Base-by-base conservation (phyloP, 1,284 basidiomycete genomes). In the Ustanciosporium gigantosporum region DNA sequence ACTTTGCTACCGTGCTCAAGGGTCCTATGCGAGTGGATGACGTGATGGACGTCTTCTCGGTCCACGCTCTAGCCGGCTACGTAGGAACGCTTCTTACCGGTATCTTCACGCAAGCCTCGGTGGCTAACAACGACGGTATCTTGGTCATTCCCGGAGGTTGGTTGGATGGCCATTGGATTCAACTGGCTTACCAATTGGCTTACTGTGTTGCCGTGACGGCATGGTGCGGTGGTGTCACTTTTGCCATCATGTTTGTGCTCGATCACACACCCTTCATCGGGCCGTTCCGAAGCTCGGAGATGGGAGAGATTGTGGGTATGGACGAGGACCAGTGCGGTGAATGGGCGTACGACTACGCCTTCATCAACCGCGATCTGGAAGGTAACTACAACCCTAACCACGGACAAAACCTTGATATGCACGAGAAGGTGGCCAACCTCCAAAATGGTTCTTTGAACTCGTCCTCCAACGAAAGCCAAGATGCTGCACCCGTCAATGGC, bases 1-100 rank as follows among this genome's bases (percentile, higher is more conserved):
- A 95, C 79, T 88, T 90, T 80, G 87, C 88, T 25, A 94, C 92
- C 3, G 87, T 90, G 70, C 74, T 91, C 85, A 82, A 81, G 85
- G 78, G 58, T 32, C 66, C 51, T 47, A 56, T 79, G 49, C 80
- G 81, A 17, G 84, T 90, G 40, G 90, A 92, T 76, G 89, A 91
- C 70, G 86, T 88, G 0, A 85, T 91, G 40, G 77, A 78, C 52
- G 60, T 77, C 24, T 78, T 74, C 62, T 64, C 67, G 22, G 62
- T 65, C 38, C 69, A 74, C 61, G 67, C 66, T 13, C 66, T 70
- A 22, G 66, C 71, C 29, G 74, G 74, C 31, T 49, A 53, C 31
- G 71, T 77, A 24, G 74, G 74, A n/a, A 64, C 73, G 5, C 23
- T 77, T 15, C 52, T 75, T 6, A 77, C 74, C 17, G 74, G 73